Conservation (phyloP, 495 filamentous ascomycete genomes). For the Aspergillus olivimuriae region DNA sequence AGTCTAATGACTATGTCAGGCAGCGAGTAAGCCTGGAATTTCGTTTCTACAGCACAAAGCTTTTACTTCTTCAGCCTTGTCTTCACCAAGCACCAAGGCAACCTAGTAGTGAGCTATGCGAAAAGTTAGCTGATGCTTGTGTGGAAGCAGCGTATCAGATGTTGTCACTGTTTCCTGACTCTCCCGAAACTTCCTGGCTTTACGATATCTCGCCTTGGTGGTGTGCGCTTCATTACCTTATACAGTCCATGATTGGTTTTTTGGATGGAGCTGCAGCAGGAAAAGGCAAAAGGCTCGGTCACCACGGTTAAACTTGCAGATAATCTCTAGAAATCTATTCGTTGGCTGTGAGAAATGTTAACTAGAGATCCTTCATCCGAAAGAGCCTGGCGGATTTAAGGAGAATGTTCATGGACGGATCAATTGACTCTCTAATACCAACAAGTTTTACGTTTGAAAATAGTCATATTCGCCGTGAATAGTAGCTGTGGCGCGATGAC, state of each 20-base stretch:
- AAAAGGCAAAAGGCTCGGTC: slow-evolving; percentile 1
- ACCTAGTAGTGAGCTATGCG: background rate
- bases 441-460: no score
- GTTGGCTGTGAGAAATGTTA: background rate
- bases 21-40: slow-evolving; percentile 34
- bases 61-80: slow-evolving; percentile 51
- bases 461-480: no score
- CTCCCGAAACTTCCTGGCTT: slow-evolving; percentile 25
- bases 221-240: slow-evolving; percentile 50
- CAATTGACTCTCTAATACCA: no score
- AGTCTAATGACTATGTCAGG: slow-evolving; percentile 3
- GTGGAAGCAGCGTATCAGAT: slow-evolving; percentile 43
- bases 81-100: slow-evolving; percentile 36
- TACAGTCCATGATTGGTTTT: slow-evolving; percentile 48
- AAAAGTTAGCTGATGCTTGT: slow-evolving; percentile 33
- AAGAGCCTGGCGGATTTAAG: background rate
- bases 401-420: no score
- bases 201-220: slow-evolving; percentile 51
- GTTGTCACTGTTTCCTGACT: slow-evolving; percentile 38
- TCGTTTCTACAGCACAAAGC: slow-evolving; percentile 46
- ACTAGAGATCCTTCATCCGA: background rate
- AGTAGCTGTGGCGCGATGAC: no score
- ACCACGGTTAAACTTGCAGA: background rate
- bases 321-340: background rate
- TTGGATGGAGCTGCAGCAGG: slow-evolving; percentile 37